Evolutionary conservation across 306 rosid species (phyloP).

Genomic region (Lagenaria siceraria): DNA sequence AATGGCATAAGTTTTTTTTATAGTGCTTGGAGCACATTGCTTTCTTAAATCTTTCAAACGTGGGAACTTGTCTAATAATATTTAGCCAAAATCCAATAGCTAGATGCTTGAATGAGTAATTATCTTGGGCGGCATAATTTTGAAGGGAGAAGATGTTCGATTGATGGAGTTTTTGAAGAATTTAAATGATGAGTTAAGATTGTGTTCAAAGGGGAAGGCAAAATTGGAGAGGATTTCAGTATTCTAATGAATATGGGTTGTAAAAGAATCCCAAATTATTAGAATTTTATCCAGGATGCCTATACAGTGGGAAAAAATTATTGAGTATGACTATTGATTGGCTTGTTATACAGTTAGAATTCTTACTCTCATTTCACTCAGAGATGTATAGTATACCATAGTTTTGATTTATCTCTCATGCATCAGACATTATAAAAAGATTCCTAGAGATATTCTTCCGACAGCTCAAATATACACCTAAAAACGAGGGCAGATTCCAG

Average conservation of each 20-base stretch:
- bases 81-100: too few species aligned
- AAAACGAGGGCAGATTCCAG: neutral
- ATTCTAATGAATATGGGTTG: neutral
- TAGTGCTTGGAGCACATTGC: too few species aligned
- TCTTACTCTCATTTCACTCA: too few species aligned
- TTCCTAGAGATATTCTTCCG: neutral
- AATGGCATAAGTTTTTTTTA: too few species aligned
- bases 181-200: too few species aligned
- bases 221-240: too few species aligned
- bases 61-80: too few species aligned
- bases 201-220: too few species aligned
- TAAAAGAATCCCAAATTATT: neutral
- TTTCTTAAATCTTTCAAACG: too few species aligned
- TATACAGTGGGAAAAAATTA: neutral
- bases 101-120: too few species aligned
- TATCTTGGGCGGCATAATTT: neutral
- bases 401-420: neutral
- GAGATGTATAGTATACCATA: neutral
- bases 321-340: neutral
- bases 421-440: neutral
- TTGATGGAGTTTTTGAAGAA: too few species aligned
- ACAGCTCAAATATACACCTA: neutral
- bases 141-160: too few species aligned
- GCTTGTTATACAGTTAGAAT: neutral
- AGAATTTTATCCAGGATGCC: neutral